These are phyloP conservation scores for Colletotrichum orchidophilum DNA, from an alignment of 2,329 filamentous ascomycete species.

Conservation along the genomic window DNA sequence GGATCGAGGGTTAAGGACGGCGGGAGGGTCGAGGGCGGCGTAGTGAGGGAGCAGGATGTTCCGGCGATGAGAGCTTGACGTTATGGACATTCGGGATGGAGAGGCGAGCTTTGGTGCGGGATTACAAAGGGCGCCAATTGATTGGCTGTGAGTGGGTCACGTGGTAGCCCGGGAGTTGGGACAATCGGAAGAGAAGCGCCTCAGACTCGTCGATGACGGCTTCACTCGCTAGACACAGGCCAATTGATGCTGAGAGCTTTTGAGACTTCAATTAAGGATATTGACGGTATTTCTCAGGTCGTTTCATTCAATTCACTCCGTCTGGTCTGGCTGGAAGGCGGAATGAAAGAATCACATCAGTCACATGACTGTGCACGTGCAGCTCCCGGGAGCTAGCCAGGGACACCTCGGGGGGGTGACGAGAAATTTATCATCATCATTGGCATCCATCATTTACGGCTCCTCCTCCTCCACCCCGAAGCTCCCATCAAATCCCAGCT, in stretches of 20 bases:
- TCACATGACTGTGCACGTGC: slow-evolving; percentile 34
- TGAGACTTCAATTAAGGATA: fast-evolving
- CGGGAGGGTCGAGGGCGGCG: slow-evolving; percentile 1
- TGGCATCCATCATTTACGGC: slow-evolving; percentile 4
- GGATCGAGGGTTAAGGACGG: slow-evolving; percentile 19
- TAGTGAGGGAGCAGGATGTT: too few relatives aligned
- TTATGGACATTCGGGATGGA: slow-evolving; percentile 25
- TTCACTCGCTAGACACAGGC: neutral
- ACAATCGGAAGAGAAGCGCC: slow-evolving; percentile 1
- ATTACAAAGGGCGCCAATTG: slow-evolving; percentile 36
- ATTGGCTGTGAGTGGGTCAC: slow-evolving; percentile 29
- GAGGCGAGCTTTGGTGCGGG: slow-evolving; percentile 35
- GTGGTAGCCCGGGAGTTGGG: slow-evolving; percentile 1
- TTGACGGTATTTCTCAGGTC: fast-evolving
- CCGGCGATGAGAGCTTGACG: slow-evolving; percentile 35
- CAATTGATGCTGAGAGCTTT: neutral
- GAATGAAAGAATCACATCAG: fast-evolving
- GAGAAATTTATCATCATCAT: slow-evolving; percentile 38
- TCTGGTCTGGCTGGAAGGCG: neutral
- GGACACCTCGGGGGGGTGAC: slow-evolving; percentile 30
- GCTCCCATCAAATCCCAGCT: slow-evolving; percentile 21
- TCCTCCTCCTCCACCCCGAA: slow-evolving; percentile 26
- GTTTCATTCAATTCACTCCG: neutral
- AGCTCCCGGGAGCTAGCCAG: slow-evolving; percentile 17
- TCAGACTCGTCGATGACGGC: slow-evolving; percentile 16